Evolutionary conservation across 2,329 filamentous ascomycete species (phyloP).

Genomic region (Ceratocystis diversiconidia): DNA sequence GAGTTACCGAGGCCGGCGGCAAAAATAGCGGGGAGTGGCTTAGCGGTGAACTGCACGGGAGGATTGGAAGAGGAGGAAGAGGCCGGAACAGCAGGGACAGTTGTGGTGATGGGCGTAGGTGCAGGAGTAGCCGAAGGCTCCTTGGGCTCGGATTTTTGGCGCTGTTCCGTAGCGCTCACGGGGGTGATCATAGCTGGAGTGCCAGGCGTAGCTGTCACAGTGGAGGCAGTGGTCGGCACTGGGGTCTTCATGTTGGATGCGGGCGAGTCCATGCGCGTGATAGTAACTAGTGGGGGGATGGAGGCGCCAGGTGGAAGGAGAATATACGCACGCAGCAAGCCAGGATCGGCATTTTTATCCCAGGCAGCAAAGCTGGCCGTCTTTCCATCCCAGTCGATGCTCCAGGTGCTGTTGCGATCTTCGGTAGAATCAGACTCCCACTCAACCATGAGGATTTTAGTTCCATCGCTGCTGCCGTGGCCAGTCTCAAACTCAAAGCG

Average conservation of each 20-base stretch:
- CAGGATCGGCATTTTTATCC: conserved; percentile 34
- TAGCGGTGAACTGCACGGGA: conserved; percentile 38
- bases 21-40: conserved; percentile 77
- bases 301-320: conserved; percentile 57
- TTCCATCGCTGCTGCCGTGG: conserved; percentile 58
- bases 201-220: conserved; percentile 7
- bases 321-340: conserved; percentile 57
- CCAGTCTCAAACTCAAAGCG: conserved; percentile 77
- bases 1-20: conserved; percentile 58
- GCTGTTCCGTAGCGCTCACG: conserved; percentile 20
- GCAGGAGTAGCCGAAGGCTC: neutral
- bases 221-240: conserved; percentile 3
- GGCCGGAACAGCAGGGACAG: no score
- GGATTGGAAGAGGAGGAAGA: neutral
- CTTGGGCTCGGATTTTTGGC: conserved; percentile 20
- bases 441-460: conserved; percentile 86
- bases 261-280: conserved; percentile 32
- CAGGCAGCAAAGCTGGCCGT: conserved; percentile 31
- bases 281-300: conserved; percentile 58
- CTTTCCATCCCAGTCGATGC: conserved; percentile 74
- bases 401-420: conserved; percentile 36
- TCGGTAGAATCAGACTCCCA: conserved; percentile 43
- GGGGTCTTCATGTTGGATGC: conserved; percentile 14
- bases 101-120: neutral
- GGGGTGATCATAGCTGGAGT: conserved; percentile 14